Evolutionary conservation across 495 filamentous ascomycete genomes (phyloP), one percentile per base, ranked within the genome.

Genomic region (Penicillium waksmanii): DNA sequence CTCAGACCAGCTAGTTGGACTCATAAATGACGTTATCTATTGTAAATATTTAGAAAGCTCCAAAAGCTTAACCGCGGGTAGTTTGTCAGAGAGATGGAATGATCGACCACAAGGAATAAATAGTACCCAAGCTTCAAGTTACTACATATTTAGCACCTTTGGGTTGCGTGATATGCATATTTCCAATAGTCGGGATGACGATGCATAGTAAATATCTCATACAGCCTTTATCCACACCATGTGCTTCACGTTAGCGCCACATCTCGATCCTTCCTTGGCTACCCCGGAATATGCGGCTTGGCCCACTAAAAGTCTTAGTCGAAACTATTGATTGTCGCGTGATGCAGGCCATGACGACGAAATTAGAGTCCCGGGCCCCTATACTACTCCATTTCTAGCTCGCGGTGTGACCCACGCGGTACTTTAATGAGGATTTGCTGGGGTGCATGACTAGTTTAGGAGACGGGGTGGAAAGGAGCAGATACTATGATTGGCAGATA

Each of bases 281-380:
- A 25, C 46, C 46, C 46, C 46, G n/a, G 46, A 48, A 48, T 48
- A 48, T 48, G 46, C 21, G 21, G 19, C 46, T 48, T 48, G 46
- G 46, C 46, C 46, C 46, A 48, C 46, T 48, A 12, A 31, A 25
- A 23, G 19, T 17, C 13, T 44, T 44, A 44, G 42, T 44, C 42
- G 42, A n/a, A 3, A 9, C 42, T 19, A 44, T 44, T 44, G 42
- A 44, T 44, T 17, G 42, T 44, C 42, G 42, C 17, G 42, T 44
- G 42, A 44, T 44, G 42, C 15, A 44, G 42, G 17, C 15, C 0
- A 31, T 31, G 27, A 31, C 27, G 36, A 4, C 11, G 10, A 40
- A 2, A 40, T 4, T 40, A 40, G 36, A 40, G 36, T 12, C 15
- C 36, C 36, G 42, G 42, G 15, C n/a, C 42, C 17, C 5, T 17